phyloP scores from a whole-genome alignment of 768 basidiomycete species.

The Mrakia gelida region DNA sequence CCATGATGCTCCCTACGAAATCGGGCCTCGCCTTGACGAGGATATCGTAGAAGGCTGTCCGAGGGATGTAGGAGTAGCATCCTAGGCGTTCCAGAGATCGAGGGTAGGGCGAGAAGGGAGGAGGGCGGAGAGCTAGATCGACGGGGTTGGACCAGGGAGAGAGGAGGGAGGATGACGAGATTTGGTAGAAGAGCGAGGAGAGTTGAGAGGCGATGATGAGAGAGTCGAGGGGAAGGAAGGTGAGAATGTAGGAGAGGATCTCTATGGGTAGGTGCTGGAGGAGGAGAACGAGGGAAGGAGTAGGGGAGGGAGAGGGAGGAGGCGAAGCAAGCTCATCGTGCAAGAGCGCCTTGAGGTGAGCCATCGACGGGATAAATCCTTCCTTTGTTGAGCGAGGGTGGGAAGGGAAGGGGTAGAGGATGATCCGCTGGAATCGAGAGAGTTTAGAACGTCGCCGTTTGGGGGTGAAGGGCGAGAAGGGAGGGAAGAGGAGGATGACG shows the following conservation, averaged over 20 bases:
- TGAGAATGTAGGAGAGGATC: slow-evolving; percentile 57
- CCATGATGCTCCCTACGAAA: slow-evolving; percentile 2
- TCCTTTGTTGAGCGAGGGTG: not conserved
- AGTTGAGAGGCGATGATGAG: not conserved
- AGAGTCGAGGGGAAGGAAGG: slow-evolving; percentile 45
- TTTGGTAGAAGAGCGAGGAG: not conserved
- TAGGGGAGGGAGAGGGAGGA: not conserved
- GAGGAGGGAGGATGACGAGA: slow-evolving; percentile 5
- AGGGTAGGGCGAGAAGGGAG: not conserved
- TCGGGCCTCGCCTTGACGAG: slow-evolving; percentile 9
- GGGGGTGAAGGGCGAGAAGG: not conserved
- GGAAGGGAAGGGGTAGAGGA: not conserved
- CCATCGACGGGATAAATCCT: not conserved
- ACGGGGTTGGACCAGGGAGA: not conserved
- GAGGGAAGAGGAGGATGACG: not conserved
- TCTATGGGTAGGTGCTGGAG: slow-evolving; percentile 53
- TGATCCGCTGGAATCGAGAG: not conserved
- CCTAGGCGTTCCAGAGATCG: not conserved
- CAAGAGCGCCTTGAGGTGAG: not conserved
- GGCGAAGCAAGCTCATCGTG: not conserved
- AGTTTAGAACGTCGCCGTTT: not conserved
- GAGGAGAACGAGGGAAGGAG: not conserved
- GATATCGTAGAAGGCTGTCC: not conserved
- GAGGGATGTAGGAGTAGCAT: slow-evolving; percentile 6
- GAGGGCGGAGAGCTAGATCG: not conserved